Evolutionary conservation across 768 basidiomycete genomes (phyloP), one percentile per base, ranked within the genome.

Genomic region (Boletellus ananiceps): DNA sequence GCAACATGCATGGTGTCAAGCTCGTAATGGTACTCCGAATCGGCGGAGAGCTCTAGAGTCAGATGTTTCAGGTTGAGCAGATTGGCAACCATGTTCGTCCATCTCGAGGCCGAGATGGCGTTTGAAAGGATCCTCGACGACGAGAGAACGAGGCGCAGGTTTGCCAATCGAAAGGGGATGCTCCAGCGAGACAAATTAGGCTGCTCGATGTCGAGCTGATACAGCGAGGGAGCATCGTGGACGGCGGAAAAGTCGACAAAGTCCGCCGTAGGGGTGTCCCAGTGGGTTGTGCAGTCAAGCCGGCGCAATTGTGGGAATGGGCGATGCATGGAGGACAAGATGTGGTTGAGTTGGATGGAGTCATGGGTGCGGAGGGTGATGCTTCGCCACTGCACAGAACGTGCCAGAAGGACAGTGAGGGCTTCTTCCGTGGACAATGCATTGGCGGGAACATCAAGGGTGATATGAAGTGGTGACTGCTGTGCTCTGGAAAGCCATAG

Each of bases 401-500:
- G 73, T 18, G 61, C 55, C 35, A 71, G 51, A 40, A 84, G 66
- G 8, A 78, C 38, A 9, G 60, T 60, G 58, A 81, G 70, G 14
- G 75, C 56, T n/a, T 63, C 59, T 15, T 60, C 52, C 32, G 74
- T 47, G 44, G 60, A 60, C 48, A 62, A 56, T 23, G 57, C 52
- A 43, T 69, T 61, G n/a, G 60, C 49, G 25, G 63, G 57, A 42
- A 73, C 54, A 40, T 74, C 68, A 27, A 84, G 40, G 16, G 74
- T 73, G 55, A 81, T 70, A 34, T 70, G 63, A 39, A 84, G 70
- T 8, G 68, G 70, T 15, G 71, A 71, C 25, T 66, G 60, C 36
- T 66, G 66, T 8, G 76, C 77, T 53, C 68, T 78, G 43, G 68
- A 63, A 14, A 84, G 72, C 80, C 80, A 83, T 46, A 77, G 68